phyloP scores from a whole-genome alignment of 1,284 basidiomycete species.

The Marasmius fiardii region DNA sequence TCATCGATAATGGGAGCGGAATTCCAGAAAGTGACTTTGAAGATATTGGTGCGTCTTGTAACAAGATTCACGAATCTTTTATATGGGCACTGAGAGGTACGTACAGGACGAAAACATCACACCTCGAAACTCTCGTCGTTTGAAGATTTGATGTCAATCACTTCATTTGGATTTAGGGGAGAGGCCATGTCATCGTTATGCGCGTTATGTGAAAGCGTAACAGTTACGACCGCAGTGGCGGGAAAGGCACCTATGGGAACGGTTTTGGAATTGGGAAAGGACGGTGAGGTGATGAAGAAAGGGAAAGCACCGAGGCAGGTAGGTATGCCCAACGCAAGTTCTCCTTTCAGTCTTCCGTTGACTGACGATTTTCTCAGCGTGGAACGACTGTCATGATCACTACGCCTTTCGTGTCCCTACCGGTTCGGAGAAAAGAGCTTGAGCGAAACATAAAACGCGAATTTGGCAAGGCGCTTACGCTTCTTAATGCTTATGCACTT shows the following conservation, averaged over 20 bases:
- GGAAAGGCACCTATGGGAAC: constrained; percentile 75
- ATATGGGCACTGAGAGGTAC: neutral
- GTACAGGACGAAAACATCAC: constrained; percentile 82
- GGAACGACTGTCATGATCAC: constrained; percentile 85
- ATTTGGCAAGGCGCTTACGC: constrained; percentile 78
- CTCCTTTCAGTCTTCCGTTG: constrained; percentile 4
- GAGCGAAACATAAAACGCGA: constrained; percentile 90
- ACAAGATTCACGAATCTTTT: neutral
- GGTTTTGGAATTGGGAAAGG: constrained; percentile 66
- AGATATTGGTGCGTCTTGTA: constrained; percentile 59
- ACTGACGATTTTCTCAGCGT: constrained; percentile 43
- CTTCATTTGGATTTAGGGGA: constrained; percentile 94
- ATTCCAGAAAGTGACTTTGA: constrained; percentile 79
- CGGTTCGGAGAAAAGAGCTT: constrained; percentile 91
- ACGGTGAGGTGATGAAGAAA: constrained; percentile 55
- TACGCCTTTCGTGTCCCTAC: constrained; percentile 78
- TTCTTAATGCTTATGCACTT: constrained; percentile 90
- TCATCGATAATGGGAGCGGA: constrained; percentile 91
- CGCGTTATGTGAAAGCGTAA: constrained; percentile 73
- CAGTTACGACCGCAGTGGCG: constrained; percentile 71
- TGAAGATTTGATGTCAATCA: constrained; percentile 70
- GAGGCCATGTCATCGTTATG: constrained; percentile 95
- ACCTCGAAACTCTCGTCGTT: constrained; percentile 89
- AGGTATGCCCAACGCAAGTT: constrained; percentile 19
- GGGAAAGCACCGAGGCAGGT: constrained; percentile 75